Evolutionary conservation across 768 basidiomycete species (phyloP), one percentile per base, ranked within the genome.

Genomic region (Coprinopsis sp.): DNA sequence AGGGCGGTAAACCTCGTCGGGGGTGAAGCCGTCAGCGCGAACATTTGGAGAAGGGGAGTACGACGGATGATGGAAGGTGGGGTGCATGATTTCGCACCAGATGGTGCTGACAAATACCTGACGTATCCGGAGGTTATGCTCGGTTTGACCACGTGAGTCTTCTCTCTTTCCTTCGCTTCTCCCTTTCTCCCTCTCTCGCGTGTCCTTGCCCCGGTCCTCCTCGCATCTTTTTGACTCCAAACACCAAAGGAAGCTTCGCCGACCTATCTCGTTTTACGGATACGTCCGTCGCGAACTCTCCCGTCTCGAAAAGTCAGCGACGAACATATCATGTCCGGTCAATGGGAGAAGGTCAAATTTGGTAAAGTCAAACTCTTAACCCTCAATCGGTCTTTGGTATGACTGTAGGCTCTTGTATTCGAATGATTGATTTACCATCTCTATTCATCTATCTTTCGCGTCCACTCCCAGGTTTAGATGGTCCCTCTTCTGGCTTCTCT

Each of bases 91-190:
- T 88, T 83, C 61, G 59, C 68, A 12, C 73, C 77, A 0, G 59
- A 67, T 18, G 77, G 87, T 52, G 75, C 66, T 14, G 76, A 78
- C 60, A 76, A 79, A 54, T 87, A 90, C 53, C 71, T 93, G 10
- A 66, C 73, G 42, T 87, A 90, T 56, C 85, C 90, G 2, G 76
- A 82, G 58, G 72, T 84, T 8, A 83, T 96, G 78, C 75, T 83
- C 18, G 72, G 73, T 21, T 62, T 92, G 13, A 83, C 87, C 10
- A 61, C 58, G 29, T n/a, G n/a, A n/a, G n/a, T n/a, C n/a, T n/a
- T n/a, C n/a, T n/a, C n/a, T n/a, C n/a, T n/a, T n/a, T n/a, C n/a
- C n/a, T n/a, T n/a, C n/a, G n/a, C n/a, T n/a, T n/a, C n/a, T n/a
- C n/a, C n/a, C n/a, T n/a, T n/a, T n/a, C n/a, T n/a, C n/a, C n/a